phyloP scores from a whole-genome alignment of 1,284 basidiomycete species.

The Cerioporus squamosus region DNA sequence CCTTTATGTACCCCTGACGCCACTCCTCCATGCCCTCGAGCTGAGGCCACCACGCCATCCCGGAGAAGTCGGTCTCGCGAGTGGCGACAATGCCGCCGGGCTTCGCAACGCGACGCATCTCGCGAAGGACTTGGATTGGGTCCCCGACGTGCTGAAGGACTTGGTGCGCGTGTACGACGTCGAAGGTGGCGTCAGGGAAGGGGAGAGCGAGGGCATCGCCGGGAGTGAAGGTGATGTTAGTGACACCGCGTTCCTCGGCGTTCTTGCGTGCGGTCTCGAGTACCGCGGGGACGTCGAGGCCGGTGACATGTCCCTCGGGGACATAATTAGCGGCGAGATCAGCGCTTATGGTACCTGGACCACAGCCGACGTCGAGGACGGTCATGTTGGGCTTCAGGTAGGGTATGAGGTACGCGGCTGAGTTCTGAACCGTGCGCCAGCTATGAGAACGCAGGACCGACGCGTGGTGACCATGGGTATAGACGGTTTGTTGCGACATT shows the following conservation, averaged over 20 bases:
- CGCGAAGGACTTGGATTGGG: constrained; percentile 42
- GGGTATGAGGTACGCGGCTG: constrained; percentile 45
- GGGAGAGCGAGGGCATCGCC: constrained; percentile 39
- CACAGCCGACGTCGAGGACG: constrained; percentile 51
- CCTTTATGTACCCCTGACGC: constrained; percentile 27
- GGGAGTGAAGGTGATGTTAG: constrained; percentile 38
- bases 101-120: constrained; percentile 49
- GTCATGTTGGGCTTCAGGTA: constrained; percentile 42
- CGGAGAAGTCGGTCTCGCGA: constrained; percentile 40
- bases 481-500: constrained; percentile 19
- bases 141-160: constrained; percentile 48
- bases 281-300: constrained; percentile 40
- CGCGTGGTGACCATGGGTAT: constrained; percentile 41
- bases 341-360: constrained; percentile 48
- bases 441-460: constrained; percentile 45
- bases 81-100: constrained; percentile 47
- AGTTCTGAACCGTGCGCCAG: constrained; percentile 47
- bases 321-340: constrained; percentile 43
- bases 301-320: constrained; percentile 45
- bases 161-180: constrained; percentile 51
- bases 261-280: constrained; percentile 36
- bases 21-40: constrained; percentile 31
- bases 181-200: constrained; percentile 43
- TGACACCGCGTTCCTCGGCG: constrained; percentile 32
- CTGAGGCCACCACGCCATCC: constrained; percentile 39